Evolutionary conservation across 2,329 filamentous ascomycete species (phyloP).

Genomic region (Coniella lustricola): DNA sequence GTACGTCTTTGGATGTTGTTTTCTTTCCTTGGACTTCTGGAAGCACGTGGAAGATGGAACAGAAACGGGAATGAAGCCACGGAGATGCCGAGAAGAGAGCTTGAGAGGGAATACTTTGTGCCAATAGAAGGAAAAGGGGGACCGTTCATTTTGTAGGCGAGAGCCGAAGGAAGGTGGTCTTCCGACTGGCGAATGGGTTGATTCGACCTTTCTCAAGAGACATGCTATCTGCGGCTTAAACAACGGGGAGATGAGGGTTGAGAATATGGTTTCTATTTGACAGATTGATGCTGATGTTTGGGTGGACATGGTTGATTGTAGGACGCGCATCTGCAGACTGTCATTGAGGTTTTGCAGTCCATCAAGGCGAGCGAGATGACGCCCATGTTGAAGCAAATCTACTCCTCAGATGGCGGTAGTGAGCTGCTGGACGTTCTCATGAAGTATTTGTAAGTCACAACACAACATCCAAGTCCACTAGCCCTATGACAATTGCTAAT

Average conservation of each 20-base stretch:
- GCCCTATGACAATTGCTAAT: not conserved
- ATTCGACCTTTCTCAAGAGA: not conserved
- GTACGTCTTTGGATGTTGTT: conserved; percentile 31
- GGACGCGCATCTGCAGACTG: conserved; percentile 80
- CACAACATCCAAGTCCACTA: not conserved
- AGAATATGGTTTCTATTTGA: too few relatives aligned
- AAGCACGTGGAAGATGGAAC: too few relatives aligned
- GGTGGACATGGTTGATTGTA: conserved; percentile 30
- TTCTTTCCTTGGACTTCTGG: not conserved
- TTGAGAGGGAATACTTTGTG: not conserved
- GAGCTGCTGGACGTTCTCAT: conserved; percentile 89
- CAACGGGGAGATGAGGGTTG: not conserved
- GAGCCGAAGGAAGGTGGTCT: not conserved
- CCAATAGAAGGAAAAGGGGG: not conserved
- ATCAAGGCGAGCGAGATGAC: conserved; percentile 97
- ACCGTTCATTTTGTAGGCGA: conserved; percentile 12
- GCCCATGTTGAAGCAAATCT: conserved; percentile 75
- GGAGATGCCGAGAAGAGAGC: not conserved
- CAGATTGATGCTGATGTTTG: conserved; percentile 16
- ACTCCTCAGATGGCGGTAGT: conserved; percentile 67
- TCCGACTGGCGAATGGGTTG: too few relatives aligned
- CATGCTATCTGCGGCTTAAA: conserved; percentile 9
- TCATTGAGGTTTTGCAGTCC: conserved; percentile 88
- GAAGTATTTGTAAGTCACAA: conserved; percentile 79
- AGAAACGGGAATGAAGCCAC: not conserved